These are phyloP conservation scores for Candida ovalis DNA, from an alignment of 805 yeast species.

Conservation along the genomic window DNA sequence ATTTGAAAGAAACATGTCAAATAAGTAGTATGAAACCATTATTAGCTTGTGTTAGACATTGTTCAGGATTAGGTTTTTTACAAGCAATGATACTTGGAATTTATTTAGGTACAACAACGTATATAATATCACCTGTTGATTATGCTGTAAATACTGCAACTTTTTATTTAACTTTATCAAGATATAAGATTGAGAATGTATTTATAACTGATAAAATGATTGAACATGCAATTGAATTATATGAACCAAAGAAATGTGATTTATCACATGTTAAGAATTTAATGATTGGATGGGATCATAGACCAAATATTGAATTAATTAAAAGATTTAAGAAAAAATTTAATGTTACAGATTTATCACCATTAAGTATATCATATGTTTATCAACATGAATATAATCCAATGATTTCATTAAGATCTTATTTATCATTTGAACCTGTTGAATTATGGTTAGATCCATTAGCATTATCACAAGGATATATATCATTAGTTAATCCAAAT, in stretches of 20 bases:
- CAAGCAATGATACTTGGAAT: slow-evolving; percentile 83
- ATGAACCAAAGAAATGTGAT: slow-evolving; percentile 51
- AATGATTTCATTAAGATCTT: slow-evolving; percentile 78
- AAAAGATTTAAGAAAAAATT: slow-evolving; percentile 58
- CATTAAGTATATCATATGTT: slow-evolving; percentile 69
- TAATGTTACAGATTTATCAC: slow-evolving; percentile 57
- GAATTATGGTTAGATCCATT: slow-evolving; percentile 83
- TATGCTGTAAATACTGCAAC: slow-evolving; percentile 70
- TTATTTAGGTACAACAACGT: slow-evolving; percentile 82
- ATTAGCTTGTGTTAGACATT: slow-evolving; percentile 82
- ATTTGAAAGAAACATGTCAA: slow-evolving; percentile 88
- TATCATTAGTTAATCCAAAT: slow-evolving; percentile 72
- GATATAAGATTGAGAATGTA: slow-evolving; percentile 79
- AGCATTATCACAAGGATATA: slow-evolving; percentile 85
- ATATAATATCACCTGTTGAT: slow-evolving; percentile 72
- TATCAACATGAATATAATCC: slow-evolving; percentile 82
- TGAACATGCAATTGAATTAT: slow-evolving; percentile 56
- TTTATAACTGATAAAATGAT: slow-evolving; percentile 83
- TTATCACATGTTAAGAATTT: slow-evolving; percentile 69
- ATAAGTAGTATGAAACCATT: slow-evolving; percentile 68
- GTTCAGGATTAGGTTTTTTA: slow-evolving; percentile 82
- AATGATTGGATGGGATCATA: slow-evolving; percentile 73
- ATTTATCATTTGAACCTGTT: slow-evolving; percentile 83
- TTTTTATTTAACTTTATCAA: slow-evolving; percentile 65
- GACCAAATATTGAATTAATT: slow-evolving; percentile 65